phyloP scores from a whole-genome alignment of 1,139 yeast genomes.

The Groenewaldozyma sp. region DNA sequence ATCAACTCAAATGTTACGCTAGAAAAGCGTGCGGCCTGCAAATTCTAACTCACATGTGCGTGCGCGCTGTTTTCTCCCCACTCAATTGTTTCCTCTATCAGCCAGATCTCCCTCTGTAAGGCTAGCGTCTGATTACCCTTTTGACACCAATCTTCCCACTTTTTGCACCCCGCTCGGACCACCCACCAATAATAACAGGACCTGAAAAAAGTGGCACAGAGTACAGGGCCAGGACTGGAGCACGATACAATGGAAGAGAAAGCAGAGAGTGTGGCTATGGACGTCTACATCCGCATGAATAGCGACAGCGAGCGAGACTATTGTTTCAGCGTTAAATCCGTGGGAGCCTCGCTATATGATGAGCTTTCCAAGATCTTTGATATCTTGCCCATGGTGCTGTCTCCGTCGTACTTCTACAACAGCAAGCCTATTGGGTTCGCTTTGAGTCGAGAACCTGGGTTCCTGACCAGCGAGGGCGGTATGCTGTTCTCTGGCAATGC shows the following conservation, averaged over 20 bases:
- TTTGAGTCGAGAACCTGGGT: constrained; percentile 74
- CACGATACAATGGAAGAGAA: neutral
- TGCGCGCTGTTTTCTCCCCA: too few species aligned
- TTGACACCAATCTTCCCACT: too few species aligned
- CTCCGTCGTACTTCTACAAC: constrained; percentile 71
- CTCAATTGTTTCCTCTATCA: too few species aligned
- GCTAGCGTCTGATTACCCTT: too few species aligned
- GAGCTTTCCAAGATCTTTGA: constrained; percentile 55
- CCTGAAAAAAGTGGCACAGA: too few species aligned
- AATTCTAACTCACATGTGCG: too few species aligned
- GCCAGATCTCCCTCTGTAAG: too few species aligned
- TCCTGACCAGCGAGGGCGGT: constrained; percentile 74
- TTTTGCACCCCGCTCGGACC: too few species aligned
- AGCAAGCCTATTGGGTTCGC: constrained; percentile 55
- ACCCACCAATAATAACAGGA: too few species aligned
- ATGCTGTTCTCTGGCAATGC: constrained; percentile 59
- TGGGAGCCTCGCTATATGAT: constrained; percentile 36
- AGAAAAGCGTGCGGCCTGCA: too few species aligned
- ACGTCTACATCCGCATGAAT: constrained; percentile 76
- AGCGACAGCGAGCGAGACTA: constrained; percentile 81
- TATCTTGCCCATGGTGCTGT: constrained; percentile 60
- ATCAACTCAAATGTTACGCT: too few species aligned
- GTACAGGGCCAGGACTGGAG: too few species aligned
- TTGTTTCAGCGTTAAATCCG: constrained; percentile 63
- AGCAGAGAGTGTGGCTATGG: constrained; percentile 31